Conservation (phyloP, 768 basidiomycete species). For the Tricholoma saponaceum region DNA sequence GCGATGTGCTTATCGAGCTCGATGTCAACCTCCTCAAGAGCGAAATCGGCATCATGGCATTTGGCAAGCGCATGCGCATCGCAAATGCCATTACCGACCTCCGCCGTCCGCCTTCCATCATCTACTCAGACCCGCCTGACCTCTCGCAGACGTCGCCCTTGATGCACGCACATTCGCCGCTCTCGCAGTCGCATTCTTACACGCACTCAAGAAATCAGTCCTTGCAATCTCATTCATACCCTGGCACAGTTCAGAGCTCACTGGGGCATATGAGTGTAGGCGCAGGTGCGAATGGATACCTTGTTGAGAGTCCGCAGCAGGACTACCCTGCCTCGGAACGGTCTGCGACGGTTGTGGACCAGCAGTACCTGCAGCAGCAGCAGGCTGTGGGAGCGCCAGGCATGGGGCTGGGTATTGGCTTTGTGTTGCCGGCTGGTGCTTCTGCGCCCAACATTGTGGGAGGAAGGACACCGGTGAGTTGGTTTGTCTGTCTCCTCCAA, state of each 20-base stretch:
- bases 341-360: background rate
- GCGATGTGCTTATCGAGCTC: slow-evolving; percentile 93
- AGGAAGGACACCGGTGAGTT: slow-evolving; percentile 21
- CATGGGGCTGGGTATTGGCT: slow-evolving; percentile 9
- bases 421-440: slow-evolving; percentile 14
- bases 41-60: slow-evolving; percentile 91
- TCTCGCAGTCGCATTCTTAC: slow-evolving; percentile 26
- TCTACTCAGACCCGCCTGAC: slow-evolving; percentile 44
- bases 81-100: slow-evolving; percentile 91
- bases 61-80: slow-evolving; percentile 92
- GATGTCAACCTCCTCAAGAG: slow-evolving; percentile 87
- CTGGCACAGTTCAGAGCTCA: slow-evolving; percentile 37
- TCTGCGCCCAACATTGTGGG: slow-evolving; percentile 5
- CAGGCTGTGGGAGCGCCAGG: background rate
- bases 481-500: background rate
- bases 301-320: background rate
- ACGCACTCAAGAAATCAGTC: slow-evolving; percentile 41
- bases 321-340: background rate
- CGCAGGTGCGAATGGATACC: slow-evolving; percentile 1
- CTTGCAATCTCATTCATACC: slow-evolving; percentile 34
- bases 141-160: slow-evolving; percentile 31
- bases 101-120: slow-evolving; percentile 62
- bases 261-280: slow-evolving; percentile 34
- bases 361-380: background rate
- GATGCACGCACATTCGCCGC: slow-evolving; percentile 14